phyloP scores from a whole-genome alignment of 805 yeast species.

The Candida cerambycidarum region DNA sequence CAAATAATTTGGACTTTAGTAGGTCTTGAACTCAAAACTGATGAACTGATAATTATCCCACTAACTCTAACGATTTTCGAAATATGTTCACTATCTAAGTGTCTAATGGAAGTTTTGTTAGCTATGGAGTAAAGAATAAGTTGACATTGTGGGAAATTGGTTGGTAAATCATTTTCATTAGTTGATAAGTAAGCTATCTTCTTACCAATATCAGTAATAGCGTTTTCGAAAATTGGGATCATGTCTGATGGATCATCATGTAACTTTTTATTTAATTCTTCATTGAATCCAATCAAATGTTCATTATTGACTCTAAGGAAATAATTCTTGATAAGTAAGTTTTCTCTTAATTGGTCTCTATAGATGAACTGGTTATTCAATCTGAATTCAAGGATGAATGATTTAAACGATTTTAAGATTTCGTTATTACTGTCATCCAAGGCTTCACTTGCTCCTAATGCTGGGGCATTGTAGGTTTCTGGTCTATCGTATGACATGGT shows the following conservation, averaged over 20 bases:
- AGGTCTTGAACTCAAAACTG: slow-evolving; percentile 85
- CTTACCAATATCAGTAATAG: slow-evolving; percentile 83
- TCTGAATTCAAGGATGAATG: slow-evolving; percentile 83
- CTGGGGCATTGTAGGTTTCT: slow-evolving; percentile 73
- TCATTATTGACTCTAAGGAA: slow-evolving; percentile 73
- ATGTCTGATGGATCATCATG: slow-evolving; percentile 85
- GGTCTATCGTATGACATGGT: slow-evolving; percentile 73
- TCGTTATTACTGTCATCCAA: slow-evolving; percentile 66
- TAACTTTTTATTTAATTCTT: slow-evolving; percentile 80
- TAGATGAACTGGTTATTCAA: slow-evolving; percentile 79
- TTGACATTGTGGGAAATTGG: slow-evolving; percentile 77
- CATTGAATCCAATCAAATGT: slow-evolving; percentile 84
- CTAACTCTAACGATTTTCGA: slow-evolving; percentile 87
- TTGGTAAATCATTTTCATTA: slow-evolving; percentile 52
- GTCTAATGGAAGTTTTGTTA: slow-evolving; percentile 69
- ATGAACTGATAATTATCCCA: slow-evolving; percentile 90
- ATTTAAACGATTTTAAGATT: slow-evolving; percentile 71
- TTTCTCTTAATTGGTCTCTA: slow-evolving; percentile 88
- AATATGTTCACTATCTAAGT: slow-evolving; percentile 82
- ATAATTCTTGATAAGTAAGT: slow-evolving; percentile 73
- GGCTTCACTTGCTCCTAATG: slow-evolving; percentile 78
- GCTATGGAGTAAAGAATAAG: slow-evolving; percentile 73
- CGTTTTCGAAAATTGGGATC: slow-evolving; percentile 81
- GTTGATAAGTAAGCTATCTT: slow-evolving; percentile 56
- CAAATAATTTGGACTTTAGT: slow-evolving; percentile 82